Conservation (phyloP, 148 eudicot genomes). For the Cornus florida region DNA sequence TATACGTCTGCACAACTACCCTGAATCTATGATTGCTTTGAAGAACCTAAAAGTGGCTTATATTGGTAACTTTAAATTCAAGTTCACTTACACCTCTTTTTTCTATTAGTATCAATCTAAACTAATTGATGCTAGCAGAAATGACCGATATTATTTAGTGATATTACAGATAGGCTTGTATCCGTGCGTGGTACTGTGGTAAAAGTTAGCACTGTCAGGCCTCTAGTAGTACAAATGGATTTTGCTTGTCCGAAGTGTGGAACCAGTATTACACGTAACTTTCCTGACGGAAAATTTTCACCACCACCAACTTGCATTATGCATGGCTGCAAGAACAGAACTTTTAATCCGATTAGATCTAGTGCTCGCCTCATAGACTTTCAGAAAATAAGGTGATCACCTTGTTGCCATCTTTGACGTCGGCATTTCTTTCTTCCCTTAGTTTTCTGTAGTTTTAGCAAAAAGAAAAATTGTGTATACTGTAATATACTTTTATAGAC, state of each 20-base stretch:
- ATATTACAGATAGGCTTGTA: conserved; percentile 79
- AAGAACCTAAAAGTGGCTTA: conserved; percentile 97
- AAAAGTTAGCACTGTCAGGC: conserved; percentile 93
- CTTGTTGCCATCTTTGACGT: conserved; percentile 10
- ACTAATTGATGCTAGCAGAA: background rate
- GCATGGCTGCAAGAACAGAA: conserved; percentile 80
- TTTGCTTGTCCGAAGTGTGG: conserved; percentile 83
- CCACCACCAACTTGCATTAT: conserved; percentile 72
- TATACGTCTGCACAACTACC: conserved; percentile 76
- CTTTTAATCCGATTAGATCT: conserved; percentile 74
- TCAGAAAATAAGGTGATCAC: conserved; percentile 83
- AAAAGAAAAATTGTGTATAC: background rate
- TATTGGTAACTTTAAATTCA: conserved; percentile 56
- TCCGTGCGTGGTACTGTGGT: conserved; percentile 86
- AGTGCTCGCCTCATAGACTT: conserved; percentile 78
- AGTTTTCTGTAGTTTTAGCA: background rate
- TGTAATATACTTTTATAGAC: conserved; percentile 34
- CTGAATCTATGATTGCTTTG: conserved; percentile 80
- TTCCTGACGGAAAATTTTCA: conserved; percentile 96
- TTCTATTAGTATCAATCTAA: background rate
- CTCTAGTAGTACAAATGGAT: conserved; percentile 78
- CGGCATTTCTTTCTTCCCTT: background rate
- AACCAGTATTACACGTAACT: conserved; percentile 61
- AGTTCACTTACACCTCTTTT: background rate
- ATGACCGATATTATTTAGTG: conserved; percentile 16